phyloP scores from a whole-genome alignment of 2,329 filamentous ascomycete species.

The Ophiostoma ips region DNA sequence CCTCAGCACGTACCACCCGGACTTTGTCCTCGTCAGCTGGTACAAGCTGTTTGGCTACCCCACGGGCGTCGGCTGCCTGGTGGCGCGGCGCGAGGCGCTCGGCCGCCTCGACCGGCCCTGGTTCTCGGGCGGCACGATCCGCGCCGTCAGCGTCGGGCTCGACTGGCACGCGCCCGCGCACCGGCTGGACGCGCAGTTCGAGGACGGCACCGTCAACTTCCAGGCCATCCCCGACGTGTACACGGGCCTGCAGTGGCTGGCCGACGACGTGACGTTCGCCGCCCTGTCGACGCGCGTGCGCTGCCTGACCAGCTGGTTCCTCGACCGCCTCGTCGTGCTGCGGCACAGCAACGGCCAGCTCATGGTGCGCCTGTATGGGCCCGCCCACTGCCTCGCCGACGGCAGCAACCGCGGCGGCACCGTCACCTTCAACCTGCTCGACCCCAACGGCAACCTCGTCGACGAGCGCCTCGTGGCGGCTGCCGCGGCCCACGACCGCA shows the following conservation, averaged over 20 bases:
- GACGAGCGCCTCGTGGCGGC: slow-evolving; percentile 24
- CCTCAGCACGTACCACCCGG: slow-evolving; percentile 21
- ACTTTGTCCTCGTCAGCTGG: slow-evolving; percentile 27
- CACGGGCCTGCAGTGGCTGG: slow-evolving; percentile 24
- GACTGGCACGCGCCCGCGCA: slow-evolving; percentile 21
- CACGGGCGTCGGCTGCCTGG: slow-evolving; percentile 27
- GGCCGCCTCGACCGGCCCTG: slow-evolving; percentile 22
- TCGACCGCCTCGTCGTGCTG: slow-evolving; percentile 19
- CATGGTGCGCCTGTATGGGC: slow-evolving; percentile 25
- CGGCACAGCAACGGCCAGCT: slow-evolving; percentile 21
- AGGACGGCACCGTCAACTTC: slow-evolving; percentile 29
- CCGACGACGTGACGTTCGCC: slow-evolving; percentile 18
- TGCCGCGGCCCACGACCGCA: slow-evolving; percentile 21
- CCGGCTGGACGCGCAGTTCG: slow-evolving; percentile 21
- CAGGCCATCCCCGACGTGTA: slow-evolving; percentile 25
- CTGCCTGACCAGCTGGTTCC: slow-evolving; percentile 25
- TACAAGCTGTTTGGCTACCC: slow-evolving; percentile 30
- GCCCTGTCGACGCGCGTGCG: slow-evolving; percentile 20
- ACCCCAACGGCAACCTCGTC: slow-evolving; percentile 19
- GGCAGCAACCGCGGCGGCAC: slow-evolving; percentile 22
- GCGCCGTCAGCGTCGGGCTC: slow-evolving; percentile 19
- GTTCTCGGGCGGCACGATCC: slow-evolving; percentile 27
- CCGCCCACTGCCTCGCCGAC: slow-evolving; percentile 10
- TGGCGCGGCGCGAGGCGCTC: slow-evolving; percentile 22
- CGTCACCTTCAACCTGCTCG: slow-evolving; percentile 26